Base-by-base conservation (phyloP, 108 stramenopile genomes). In the Mediolabrus comicus region DNA sequence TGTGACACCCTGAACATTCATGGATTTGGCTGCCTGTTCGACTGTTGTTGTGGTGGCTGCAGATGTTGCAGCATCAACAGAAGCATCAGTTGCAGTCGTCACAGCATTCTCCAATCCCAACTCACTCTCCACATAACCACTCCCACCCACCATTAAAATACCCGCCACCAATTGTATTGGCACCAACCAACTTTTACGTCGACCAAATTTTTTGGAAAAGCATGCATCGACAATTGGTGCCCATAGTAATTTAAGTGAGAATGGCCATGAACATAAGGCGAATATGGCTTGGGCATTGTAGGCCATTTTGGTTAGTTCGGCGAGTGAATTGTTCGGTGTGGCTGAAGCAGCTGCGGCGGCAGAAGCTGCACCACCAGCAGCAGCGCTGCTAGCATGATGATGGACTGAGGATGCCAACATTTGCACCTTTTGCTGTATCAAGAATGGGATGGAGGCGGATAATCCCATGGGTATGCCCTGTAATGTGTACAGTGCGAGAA, bases 381-480 rank as follows among this genome's bases (percentile, higher is more conserved):
- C 78, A 11, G 73, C 63, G 3, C 53, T 55, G 3, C 17, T 54
- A 10, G 66, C 60, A 12, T 80, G 72, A 1, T 71, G 61, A 5
- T 83, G 81, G 13, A 85, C 81, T 7, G 74, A 34, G 0, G 75
- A 51, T 5, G 88, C 75, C 17, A 96, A 67, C 80, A 72, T 83
- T 69, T 83, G 85, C 51, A 92, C 81, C 64, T 95, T 92, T 86
- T 96, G 92, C 81, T 96, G 96, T 27, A 99, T 85, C 36, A 99
- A 67, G 59, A 99, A 90, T n/a, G 98, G 98, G 51, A 99, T 97
- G 46, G 91, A 89, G 24, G 95, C 97, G 17, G 87, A 89, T 13
- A 99, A 80, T 7, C 99, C 99, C 98, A 99, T 97, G 25, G 99
- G 99, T 27, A 99, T 97, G 2, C 99, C 99, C 75, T 99, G 99